A percentile compares a stretch with the other conserved stretches of the same genome.
Evolutionary conservation across 192 early-diverging fungal genomes (phyloP).

Genomic region (Linnemannia exigua): DNA sequence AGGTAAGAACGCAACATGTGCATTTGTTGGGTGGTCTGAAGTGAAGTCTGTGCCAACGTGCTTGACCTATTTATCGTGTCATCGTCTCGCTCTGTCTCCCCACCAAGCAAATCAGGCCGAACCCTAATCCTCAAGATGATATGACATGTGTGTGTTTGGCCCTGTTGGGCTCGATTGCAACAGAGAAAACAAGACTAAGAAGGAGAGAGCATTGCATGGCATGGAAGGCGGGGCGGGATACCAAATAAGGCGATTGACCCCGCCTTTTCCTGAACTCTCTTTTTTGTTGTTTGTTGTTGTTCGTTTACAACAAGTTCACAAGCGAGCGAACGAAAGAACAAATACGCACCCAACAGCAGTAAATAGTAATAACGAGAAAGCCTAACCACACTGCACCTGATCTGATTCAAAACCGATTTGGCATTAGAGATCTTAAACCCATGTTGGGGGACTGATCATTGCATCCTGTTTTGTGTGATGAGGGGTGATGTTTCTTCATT

Average conservation of each 20-base stretch:
- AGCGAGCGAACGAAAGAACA: not conserved
- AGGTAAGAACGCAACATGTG: not conserved
- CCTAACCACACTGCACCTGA: conserved; percentile 2
- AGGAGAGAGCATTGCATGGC: conserved; percentile 5
- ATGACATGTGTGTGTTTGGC: conserved; percentile 11
- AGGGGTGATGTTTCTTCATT: not conserved
- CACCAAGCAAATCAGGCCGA: conserved; percentile 1
- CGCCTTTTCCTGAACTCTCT: conserved; percentile 14
- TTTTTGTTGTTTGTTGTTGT: not conserved
- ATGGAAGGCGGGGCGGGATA: conserved; percentile 3
- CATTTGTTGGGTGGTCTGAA: conserved; percentile 2
- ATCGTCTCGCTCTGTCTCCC: not conserved
- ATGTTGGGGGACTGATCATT: not conserved
- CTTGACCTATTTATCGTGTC: not conserved
- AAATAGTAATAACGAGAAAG: not conserved
- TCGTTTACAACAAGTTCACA: too few relatives aligned
- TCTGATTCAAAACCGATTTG: not conserved
- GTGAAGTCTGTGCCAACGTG: not conserved
- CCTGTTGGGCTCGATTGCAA: not conserved
- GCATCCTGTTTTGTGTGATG: not conserved
- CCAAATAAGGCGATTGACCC: conserved; percentile 27
- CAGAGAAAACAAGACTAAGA: not conserved
- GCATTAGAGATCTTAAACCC: not conserved
- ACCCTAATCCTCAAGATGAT: not conserved
- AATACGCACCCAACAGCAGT: not conserved